Evolutionary conservation across 176 grass and related monocot species (phyloP), one percentile per base, ranked within the genome.

Genomic region (bread wheat (Triticum aestivum)): DNA sequence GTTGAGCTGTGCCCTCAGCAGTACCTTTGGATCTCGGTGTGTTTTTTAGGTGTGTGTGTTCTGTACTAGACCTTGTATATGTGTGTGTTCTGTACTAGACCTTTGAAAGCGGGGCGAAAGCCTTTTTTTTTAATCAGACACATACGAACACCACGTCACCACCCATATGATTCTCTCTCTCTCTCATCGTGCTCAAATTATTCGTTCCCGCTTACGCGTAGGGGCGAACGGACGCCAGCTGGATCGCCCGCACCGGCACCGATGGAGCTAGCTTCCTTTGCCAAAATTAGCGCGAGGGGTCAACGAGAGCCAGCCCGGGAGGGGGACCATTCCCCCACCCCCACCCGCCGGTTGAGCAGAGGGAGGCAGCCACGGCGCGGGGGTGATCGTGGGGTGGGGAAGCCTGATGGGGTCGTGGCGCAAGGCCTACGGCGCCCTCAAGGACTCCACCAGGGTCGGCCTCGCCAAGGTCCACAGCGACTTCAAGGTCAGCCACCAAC

Each of bases 381-480:
- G 41, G 73, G 74, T 76, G 73, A 75, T 52, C 73, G 13, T n/a
- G 26, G 72, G 44, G n/a, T 9, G 29, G 44, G 44, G 14, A 8
- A 33, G 47, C 73, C 74, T 77, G 47, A 94, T 88, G 92, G 80
- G 72, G 65, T 63, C 90, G 51, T 98, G 93, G 96, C 96, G 93
- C 59, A 95, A 95, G 90, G 96, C 91, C 91, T 94, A 94, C 79
- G 92, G 94, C 93, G 92, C 94, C 45, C 87, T 98, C 83, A 98
- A 98, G 89, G 97, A 98, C 77, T 94, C 97, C 92, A 98, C 97
- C 82, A 96, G 89, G 89, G 94, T 98, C 79, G 93, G 97, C 86
- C 97, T 98, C 71, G 97, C 97, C 69, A 98, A 98, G 79, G 85
- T 98, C 85, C 96, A 94, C 85, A 96, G 93, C 86, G 94, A 98